Conservation (phyloP, 2,329 filamentous ascomycete species). For the Ophiostoma ulmi region DNA sequence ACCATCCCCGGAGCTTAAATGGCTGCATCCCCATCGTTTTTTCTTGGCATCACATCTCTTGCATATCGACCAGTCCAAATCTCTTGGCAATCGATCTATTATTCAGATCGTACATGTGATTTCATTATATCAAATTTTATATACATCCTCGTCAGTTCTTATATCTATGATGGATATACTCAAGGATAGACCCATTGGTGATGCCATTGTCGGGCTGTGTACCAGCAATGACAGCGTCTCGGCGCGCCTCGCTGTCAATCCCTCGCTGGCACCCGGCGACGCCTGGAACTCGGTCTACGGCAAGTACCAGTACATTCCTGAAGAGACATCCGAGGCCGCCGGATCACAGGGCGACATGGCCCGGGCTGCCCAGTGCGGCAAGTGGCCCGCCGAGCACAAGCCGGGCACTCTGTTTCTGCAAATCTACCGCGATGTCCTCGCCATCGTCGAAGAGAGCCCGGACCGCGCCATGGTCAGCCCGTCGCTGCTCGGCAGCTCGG, state of each 20-base stretch:
- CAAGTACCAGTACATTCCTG: slow-evolving; percentile 28
- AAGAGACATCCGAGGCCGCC: slow-evolving; percentile 28
- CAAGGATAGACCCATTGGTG: slow-evolving; percentile 35
- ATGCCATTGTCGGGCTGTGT: slow-evolving; percentile 49
- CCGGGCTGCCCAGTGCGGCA: slow-evolving; percentile 56
- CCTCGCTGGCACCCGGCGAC: slow-evolving; percentile 47
- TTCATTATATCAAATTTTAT: not conserved
- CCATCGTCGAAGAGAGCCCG: slow-evolving; percentile 49
- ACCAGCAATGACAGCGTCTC: slow-evolving; percentile 51
- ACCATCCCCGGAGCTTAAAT: not conserved
- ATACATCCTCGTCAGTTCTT: not conserved
- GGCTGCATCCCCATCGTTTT: slow-evolving; percentile 1
- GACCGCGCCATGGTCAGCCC: slow-evolving; percentile 49
- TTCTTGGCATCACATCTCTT: slow-evolving; percentile 10
- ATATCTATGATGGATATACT: slow-evolving; percentile 15
- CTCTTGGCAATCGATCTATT: slow-evolving; percentile 2
- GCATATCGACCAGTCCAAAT: not conserved
- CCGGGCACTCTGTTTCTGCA: slow-evolving; percentile 67
- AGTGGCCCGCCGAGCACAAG: slow-evolving; percentile 51
- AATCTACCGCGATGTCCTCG: slow-evolving; percentile 62
- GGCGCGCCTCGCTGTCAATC: slow-evolving; percentile 50
- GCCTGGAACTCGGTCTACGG: slow-evolving; percentile 54
- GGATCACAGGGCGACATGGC: slow-evolving; percentile 41
- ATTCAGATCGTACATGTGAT: not conserved
- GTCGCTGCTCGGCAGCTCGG: slow-evolving; percentile 49